These are phyloP conservation scores for Irpex lacteus DNA, from an alignment of 1,284 basidiomycete species.

Conservation along the genomic window DNA sequence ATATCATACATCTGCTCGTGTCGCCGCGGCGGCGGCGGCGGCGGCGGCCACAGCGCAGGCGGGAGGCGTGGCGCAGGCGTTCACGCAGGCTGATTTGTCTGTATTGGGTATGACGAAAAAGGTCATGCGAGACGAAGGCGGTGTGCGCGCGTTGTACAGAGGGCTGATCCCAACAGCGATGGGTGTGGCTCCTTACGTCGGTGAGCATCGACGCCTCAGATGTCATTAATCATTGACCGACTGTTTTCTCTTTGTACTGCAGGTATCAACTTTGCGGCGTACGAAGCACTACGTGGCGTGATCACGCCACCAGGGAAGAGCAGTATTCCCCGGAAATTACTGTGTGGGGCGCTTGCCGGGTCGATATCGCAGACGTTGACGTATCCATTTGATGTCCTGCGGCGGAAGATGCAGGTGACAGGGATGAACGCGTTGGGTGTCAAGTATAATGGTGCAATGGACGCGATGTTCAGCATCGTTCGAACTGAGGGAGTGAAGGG, in stretches of 20 bases:
- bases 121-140: constrained; percentile 90
- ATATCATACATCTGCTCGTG: constrained; percentile 48
- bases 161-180: constrained; percentile 86
- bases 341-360: constrained; percentile 77
- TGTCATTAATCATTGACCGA: not conserved
- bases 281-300: constrained; percentile 68
- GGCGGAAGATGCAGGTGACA: constrained; percentile 94
- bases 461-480: constrained; percentile 72
- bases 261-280: constrained; percentile 81
- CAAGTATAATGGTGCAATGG: constrained; percentile 77
- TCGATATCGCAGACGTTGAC: constrained; percentile 91
- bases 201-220: constrained; percentile 17
- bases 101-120: constrained; percentile 88
- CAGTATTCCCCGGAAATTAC: constrained; percentile 59
- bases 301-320: constrained; percentile 78
- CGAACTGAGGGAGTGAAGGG: constrained; percentile 72
- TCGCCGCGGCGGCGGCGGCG: not conserved
- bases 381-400: constrained; percentile 93
- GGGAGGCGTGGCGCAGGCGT: constrained; percentile 29
- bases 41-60: constrained; percentile 20
- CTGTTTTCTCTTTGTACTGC: constrained; percentile 66
- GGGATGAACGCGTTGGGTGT: constrained; percentile 74
- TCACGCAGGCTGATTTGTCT: constrained; percentile 59
- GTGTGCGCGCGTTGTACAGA: constrained; percentile 82
- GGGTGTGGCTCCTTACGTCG: constrained; percentile 91